Base-by-base conservation (phyloP, 768 basidiomycete genomes). In the Fibroporia radiculosa region DNA sequence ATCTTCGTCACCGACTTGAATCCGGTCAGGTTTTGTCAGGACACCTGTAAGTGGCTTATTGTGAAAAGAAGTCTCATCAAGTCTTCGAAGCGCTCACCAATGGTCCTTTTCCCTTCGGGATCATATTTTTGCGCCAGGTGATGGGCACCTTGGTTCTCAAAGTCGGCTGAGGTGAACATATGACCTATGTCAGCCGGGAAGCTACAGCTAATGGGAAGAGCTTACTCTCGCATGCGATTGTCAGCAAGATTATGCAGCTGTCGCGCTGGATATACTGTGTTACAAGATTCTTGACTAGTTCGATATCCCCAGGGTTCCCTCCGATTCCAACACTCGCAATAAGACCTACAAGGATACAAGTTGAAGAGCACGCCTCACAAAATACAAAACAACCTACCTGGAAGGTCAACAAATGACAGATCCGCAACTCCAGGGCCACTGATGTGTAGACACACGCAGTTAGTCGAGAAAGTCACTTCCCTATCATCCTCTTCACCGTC, bases 21-120 rank as follows among this genome's bases (percentile, higher is more conserved):
- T 82, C 6, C 80, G 74, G 50, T 84, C 84, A 0, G 82, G 82
- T 49, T 89, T 87, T 0, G 84, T 89, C n/a, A 85, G 68, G 16
- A 85, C 81, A 37, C 83, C 84, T 84, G 39, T 3, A 13, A n/a
- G 8, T 16, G 7, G 19, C 25, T 3, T 11, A 7, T 32, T 4
- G 19, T 47, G 11, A 34, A 29, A 40, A 5, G n/a, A 19, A 4
- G 19, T 23, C 6, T 11, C 4, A 37, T 44, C 14, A 13, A 24
- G 16, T 13, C 11, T 7, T 22, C 3, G 19, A 16, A 23, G 25
- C 18, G 54, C 71, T n/a, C 48, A 82, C 85, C 84, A n/a, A 87
- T 80, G 0, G 84, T 88, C 3, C 83, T 70, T 33, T 69, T 69
- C 0, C 84, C 83, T 0, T 71, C 58, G 0, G 77, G 75, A 49